phyloP scores from a whole-genome alignment of 2,329 filamentous ascomycete species.

The Penicillium sp. region DNA sequence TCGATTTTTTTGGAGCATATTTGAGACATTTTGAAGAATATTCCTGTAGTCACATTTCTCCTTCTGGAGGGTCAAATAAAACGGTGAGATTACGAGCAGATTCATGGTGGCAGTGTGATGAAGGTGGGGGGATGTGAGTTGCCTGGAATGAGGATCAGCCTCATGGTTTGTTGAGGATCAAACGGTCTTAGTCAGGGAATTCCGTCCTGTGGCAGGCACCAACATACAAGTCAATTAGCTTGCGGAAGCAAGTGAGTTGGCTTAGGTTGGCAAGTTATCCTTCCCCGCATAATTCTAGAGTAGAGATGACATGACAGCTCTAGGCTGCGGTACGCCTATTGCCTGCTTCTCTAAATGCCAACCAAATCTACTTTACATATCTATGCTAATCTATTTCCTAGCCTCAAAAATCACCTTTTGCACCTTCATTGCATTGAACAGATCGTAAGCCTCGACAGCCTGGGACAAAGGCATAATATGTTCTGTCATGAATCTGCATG shows the following conservation, averaged over 20 bases:
- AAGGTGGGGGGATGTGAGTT: too few species aligned
- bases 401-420: conserved; percentile 74
- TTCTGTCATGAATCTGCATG: conserved; percentile 73
- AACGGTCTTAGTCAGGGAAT: too few species aligned
- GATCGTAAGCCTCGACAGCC: conserved; percentile 70
- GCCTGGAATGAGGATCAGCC: too few species aligned
- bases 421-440: conserved; percentile 74
- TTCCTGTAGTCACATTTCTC: not conserved
- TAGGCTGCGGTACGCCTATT: not conserved
- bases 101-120: not conserved
- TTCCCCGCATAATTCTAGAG: too few species aligned
- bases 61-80: not conserved
- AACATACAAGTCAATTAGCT: too few species aligned
- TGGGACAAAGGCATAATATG: conserved; percentile 72
- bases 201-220: too few species aligned
- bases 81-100: not conserved
- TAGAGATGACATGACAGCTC: not conserved
- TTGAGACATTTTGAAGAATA: not conserved
- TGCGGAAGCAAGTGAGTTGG: not conserved
- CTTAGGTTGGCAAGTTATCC: too few species aligned
- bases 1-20: too few species aligned
- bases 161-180: too few species aligned
- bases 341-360: not conserved
- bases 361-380: not conserved
- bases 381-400: conserved; percentile 35